Base-by-base conservation (phyloP, 352 stramenopile species). In the Pythium inflatum region DNA sequence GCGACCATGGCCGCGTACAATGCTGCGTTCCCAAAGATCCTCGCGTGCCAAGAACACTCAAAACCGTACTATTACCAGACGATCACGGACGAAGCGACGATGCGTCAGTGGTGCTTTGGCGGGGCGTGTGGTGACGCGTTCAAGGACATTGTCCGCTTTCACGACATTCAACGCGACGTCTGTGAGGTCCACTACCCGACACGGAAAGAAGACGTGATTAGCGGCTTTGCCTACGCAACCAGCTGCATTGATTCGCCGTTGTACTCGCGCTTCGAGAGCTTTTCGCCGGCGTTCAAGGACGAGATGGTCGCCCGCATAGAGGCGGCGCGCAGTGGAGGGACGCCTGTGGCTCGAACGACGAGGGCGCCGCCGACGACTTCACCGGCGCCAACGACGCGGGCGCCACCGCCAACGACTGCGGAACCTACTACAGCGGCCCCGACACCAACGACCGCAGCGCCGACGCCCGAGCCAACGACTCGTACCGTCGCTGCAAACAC, bases 101-200 rank as follows among this genome's bases (percentile, higher is more conserved):
- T 38, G 11, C 60, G 60, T 2, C 11, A 22, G 24, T 40, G 30
- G 34, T 68, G 59, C 14, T 27, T 60, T 16, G 25, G 24, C n/a
- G 60, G 48, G 1, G 24, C 49, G 24, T 68, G 34, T 18, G 28
- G 49, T 34, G 48, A 22, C 33, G 36, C 60, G 28, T 53, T 68
- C 34, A 57, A 68, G 12, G n/a, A 30, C 7, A 40, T 68, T 36
- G 49, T 68, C 25, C 33, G 38, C 31, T 68, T 68, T n/a, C 30
- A 34, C 28, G 60, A 60, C 46, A 60, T 68, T 24, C 12, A 60
- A 16, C 4, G 12, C 22, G 13, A 51, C 24, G 49, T 60, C 25
- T 59, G 60, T 24, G 60, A 68, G 48, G 40, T 68, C 60, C 36
- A 68, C 38, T 68, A 60, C 36, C 60, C 49, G 9, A 27, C 33